Base-by-base conservation (phyloP, 495 filamentous ascomycete genomes). In the Aspergillus diversus region DNA sequence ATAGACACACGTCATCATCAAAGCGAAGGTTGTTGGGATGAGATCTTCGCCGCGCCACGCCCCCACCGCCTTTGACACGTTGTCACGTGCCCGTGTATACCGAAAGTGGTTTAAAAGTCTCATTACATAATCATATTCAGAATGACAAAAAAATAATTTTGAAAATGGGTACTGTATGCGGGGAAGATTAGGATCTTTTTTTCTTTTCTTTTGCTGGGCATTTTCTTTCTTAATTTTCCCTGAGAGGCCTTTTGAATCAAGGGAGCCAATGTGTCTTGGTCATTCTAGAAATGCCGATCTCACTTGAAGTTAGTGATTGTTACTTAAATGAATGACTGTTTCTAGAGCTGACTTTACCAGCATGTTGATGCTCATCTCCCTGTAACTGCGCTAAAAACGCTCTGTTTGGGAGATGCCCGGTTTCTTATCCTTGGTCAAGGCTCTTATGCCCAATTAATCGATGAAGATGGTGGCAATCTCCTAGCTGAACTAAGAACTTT, bases 301-400 rank as follows among this genome's bases (percentile, higher is more conserved):
- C 71, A 37, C 70, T 80, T 49, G 68, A 80, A 74, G 77, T 80
- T 11, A 68, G 76, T 67, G 13, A 57, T 8, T 33, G 49, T 42
- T n/a, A 33, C 34, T 39, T 49, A 43, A 33, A 49, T 48, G 12
- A 48, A 42, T 11, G 56, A 16, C 55, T 42, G 46, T 34, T 31
- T 37, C 62, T 66, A 53, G 71, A 67, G 65, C 67, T 59, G 57
- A 63, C 46, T 65, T 57, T 21, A 33, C 31, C 53, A 81, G 79
- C 75, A 79, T 66, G 65, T 80, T 69, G 77, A 80, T 75, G 74
- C 74, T 65, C 79, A 76, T 71, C 71, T 82, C 49, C 80, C 80
- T n/a, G 75, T 80, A 55, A 73, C 78, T 55, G 70, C 74, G 47
- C 63, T 81, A 42, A 73, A 78, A 55, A 66, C 69, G 15, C 59